Conservation (phyloP, 169 alveolate genomes). For the Perkinsus marinus region DNA sequence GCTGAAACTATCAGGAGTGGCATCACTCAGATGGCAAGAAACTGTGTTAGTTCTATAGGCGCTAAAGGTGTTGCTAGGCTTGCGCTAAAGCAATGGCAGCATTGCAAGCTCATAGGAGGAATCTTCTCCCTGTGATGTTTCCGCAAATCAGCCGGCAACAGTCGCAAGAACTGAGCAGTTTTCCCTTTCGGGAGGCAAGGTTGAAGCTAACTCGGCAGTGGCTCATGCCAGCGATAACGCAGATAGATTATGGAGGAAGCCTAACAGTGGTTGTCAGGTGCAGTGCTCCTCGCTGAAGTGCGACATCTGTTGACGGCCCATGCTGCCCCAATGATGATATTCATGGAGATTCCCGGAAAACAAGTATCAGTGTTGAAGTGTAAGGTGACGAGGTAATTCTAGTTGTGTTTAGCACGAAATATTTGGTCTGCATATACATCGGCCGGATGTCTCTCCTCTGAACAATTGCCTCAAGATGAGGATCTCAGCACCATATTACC, state of each 20-base stretch:
- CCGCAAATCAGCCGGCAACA: conserved; percentile 61
- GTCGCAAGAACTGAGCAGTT: conserved; percentile 33
- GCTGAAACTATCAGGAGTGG: conserved; percentile 76
- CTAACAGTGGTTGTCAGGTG: conserved; percentile 44
- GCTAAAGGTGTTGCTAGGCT: conserved; percentile 48
- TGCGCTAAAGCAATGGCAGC: conserved; percentile 65
- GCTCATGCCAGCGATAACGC: conserved; percentile 36
- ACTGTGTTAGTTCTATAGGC: conserved; percentile 78
- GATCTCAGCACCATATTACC: background rate
- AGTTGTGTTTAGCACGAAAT: conserved; percentile 67
- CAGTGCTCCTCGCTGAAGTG: conserved; percentile 47
- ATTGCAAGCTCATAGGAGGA: conserved; percentile 60
- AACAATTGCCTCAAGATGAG: background rate
- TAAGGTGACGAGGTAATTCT: conserved; percentile 63
- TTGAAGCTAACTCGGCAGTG: conserved; percentile 34
- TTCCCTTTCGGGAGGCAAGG: conserved; percentile 11
- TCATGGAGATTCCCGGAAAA: conserved; percentile 10
- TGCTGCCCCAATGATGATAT: conserved; percentile 52
- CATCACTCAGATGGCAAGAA: conserved; percentile 78
- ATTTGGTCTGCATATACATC: conserved; percentile 63
- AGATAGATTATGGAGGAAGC: conserved; percentile 37
- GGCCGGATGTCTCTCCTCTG: conserved; percentile 60
- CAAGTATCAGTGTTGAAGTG: conserved; percentile 38
- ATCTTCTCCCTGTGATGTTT: conserved; percentile 67
- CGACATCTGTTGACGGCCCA: conserved; percentile 54